These are phyloP conservation scores for Thermothielavioides terrestris DNA, from an alignment of 495 filamentous ascomycete species.

Conservation along the genomic window DNA sequence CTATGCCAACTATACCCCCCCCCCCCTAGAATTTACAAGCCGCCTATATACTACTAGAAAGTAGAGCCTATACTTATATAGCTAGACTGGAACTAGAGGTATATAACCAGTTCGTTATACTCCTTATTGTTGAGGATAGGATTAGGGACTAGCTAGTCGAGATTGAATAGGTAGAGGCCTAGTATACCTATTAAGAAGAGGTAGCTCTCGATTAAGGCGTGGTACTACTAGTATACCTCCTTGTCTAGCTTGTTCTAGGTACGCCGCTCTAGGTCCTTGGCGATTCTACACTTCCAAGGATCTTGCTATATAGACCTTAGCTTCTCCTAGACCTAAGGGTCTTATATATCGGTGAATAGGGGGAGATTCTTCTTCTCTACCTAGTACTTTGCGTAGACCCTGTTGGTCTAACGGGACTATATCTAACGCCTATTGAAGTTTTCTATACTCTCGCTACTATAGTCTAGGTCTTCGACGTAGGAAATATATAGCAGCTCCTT, in stretches of 20 bases:
- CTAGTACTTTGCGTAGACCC: not conserved
- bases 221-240: not conserved
- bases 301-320: not conserved
- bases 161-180: not conserved
- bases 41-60: too few relatives aligned
- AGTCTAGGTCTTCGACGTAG: not conserved
- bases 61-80: not conserved
- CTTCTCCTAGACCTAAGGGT: not conserved
- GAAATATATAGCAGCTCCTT: not conserved
- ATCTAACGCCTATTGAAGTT: not conserved
- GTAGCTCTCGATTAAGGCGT: not conserved
- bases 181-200: not conserved
- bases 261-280: not conserved
- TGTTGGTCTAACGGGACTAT: not conserved
- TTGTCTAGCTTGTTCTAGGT: not conserved
- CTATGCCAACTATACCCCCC: too few relatives aligned
- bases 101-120: not conserved
- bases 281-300: not conserved
- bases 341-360: not conserved
- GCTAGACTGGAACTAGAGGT: not conserved
- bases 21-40: too few relatives aligned
- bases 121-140: not conserved
- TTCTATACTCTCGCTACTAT: not conserved
- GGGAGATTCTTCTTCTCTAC: not conserved
- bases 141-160: conserved; percentile 1